A percentile compares a stretch with the other conserved stretches of the same genome.
These are phyloP conservation scores for Brassica balearica DNA, from an alignment of 441 rosid species.

Conservation along the genomic window DNA sequence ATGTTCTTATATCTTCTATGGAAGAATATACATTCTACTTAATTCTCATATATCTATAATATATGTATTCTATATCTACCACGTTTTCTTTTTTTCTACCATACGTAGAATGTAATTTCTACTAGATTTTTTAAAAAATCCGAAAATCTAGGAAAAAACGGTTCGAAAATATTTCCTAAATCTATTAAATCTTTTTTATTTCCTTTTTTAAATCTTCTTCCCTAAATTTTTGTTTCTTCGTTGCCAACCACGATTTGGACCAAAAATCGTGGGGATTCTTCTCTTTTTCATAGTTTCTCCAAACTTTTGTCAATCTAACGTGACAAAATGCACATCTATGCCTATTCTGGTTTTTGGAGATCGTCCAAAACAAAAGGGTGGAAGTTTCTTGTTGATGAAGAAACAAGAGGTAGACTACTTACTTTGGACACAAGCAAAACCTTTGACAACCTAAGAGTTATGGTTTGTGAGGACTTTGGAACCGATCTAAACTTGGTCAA, in stretches of 20 bases:
- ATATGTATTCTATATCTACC: too few species aligned
- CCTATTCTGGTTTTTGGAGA: too few species aligned
- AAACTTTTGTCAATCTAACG: neutral
- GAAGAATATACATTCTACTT: too few species aligned
- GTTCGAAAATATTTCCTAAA: neutral
- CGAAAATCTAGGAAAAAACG: neutral
- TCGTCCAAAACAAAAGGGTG: neutral
- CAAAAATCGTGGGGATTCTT: too few species aligned
- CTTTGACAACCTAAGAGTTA: neutral
- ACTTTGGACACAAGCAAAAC: neutral
- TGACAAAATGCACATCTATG: neutral
- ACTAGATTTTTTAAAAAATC: too few species aligned
- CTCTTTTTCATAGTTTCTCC: too few species aligned
- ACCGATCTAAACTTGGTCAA: neutral
- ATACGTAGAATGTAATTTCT: neutral
- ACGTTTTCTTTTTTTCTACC: too few species aligned
- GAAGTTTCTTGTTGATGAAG: neutral
- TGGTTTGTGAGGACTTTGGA: neutral
- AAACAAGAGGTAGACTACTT: neutral
- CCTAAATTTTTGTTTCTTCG: too few species aligned
- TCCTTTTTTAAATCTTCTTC: too few species aligned
- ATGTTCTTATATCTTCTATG: too few species aligned
- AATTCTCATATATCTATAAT: too few species aligned
- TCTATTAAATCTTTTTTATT: neutral
- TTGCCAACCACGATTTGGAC: too few species aligned